Base-by-base conservation (phyloP, 2,329 filamentous ascomycete genomes). In the Sclerotinia nivalis region DNA sequence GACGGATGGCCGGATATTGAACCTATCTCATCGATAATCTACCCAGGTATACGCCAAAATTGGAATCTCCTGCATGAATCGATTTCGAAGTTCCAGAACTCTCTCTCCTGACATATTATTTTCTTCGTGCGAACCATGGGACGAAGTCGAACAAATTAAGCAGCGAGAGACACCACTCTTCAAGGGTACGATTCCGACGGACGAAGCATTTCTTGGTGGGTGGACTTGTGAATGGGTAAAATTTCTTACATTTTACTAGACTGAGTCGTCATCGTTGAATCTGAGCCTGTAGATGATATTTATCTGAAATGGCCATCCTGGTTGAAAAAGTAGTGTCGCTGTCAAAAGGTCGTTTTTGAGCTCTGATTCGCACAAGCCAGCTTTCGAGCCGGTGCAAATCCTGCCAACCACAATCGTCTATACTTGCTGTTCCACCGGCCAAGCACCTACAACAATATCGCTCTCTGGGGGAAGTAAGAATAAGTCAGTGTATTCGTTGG, bases 61-160 rank as follows among this genome's bases (percentile, higher is more conserved):
- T 71, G 73, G 76, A 75, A 68, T 66, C 76, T 77, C 77, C 76
- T 77, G 77, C 76, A 78, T 78, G 73, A 76, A 74, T 75, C 73
- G 74, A 73, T 75, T 73, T 56, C 25, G 50, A 47, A 60, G 50
- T 54, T 54, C 67, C 67, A 69, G 66, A 69, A 52, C 45, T 60
- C 56, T 62, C 56, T 49, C 47, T 62, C 73, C 72, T 75, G 70
- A 59, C 64, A 69, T 65, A 69, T 64, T 72, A 52, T 71, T 67
- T 70, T 72, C 69, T 74, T 72, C 72, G 74, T 59, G 70, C 47
- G 66, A 65, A 56, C 54, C 49, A 45, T 65, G 68, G 69, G 68
- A 69, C 71, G 64, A 64, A 68, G 68, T 69, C 69, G 71, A 66
- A 69, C 71, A 70, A 59, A 69, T 65, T 64, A 69, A 75, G 70